Evolutionary conservation across 2,329 filamentous ascomycete genomes (phyloP), one percentile per base, ranked within the genome.

Genomic region (Macrophomina tecta): DNA sequence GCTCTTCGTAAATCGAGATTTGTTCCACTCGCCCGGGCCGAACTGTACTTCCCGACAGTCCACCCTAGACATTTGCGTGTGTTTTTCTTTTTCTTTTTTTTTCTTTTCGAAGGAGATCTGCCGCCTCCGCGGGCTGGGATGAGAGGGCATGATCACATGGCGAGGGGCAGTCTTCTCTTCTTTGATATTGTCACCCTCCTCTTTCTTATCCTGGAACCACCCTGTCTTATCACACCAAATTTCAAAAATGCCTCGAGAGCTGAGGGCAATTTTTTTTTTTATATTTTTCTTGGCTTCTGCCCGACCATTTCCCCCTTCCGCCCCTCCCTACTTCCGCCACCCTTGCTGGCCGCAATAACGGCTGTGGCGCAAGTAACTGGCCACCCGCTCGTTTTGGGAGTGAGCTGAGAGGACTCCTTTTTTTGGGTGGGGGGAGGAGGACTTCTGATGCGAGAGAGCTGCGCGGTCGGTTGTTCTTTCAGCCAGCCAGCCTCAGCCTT

Each of bases 1-100:
- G 23, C 23, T 23, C 49, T 30, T 45, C 55, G 55, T 42, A 30
- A 16, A 45, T 58, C 55, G 38, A 38, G 38, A 58, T 58, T 38
- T 18, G n/a, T 6, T 38, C 28, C 38, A 16, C 38, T n/a, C 6
- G 14, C 9, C 16, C 16, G 42, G 12, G 12, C 11, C 42, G 23
- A 23, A 23, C 23, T 23, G 23, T 23, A 23, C 23, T 23, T 23
- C 23, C 1, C 23, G 23, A 1, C 23, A 23, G 2, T 23, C 23
- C 23, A 23, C 23, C 23, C 23, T 3, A 23, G 23, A 23, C 23
- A 23, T 1, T 23, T 23, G 23, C 23, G 23, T 2, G 23, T 23
- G 18, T 23, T 23, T 23, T 3, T 23, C 2, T 23, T 23, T 23
- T 23, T 23, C 23, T 23, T 23, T 23, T 23, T 23, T 23, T 23